Evolutionary conservation across 78 protist genomes (phyloP).

Genomic region (Emiliania huxleyi): DNA sequence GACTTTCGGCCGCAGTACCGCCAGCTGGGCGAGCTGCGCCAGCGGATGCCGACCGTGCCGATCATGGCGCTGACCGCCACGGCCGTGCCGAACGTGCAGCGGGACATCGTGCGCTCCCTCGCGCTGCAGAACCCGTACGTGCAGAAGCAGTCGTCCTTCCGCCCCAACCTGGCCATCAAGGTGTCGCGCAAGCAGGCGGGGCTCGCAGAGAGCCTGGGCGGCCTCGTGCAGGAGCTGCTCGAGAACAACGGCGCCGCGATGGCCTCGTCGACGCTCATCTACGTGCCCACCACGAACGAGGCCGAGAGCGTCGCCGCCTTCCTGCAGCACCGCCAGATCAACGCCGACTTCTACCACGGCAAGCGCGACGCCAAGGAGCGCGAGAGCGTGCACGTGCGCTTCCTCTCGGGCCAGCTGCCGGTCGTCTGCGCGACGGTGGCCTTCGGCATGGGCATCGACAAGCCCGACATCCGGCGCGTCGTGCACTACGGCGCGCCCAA

Average conservation of each 20-base stretch:
- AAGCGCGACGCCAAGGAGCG: neutral
- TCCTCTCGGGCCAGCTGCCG: neutral
- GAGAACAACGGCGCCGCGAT: neutral
- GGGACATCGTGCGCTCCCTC: neutral
- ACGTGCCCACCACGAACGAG: neutral
- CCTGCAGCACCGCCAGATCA: neutral
- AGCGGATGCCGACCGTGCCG: conserved; percentile 9
- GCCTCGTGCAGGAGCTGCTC: neutral
- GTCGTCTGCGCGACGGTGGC: conserved; percentile 56
- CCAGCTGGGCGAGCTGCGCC: neutral
- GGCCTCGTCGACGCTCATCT: neutral
- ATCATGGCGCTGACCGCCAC: conserved; percentile 66
- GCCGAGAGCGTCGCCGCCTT: neutral
- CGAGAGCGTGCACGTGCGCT: neutral
- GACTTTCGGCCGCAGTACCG: conserved; percentile 47
- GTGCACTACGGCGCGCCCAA: conserved; percentile 24
- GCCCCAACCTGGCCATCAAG: conserved; percentile 5
- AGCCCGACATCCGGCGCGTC: conserved; percentile 44
- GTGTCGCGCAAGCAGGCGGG: neutral
- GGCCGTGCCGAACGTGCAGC: conserved; percentile 34
- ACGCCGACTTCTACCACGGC: neutral
- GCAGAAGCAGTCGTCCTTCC: conserved; percentile 5
- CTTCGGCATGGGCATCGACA: conserved; percentile 72
- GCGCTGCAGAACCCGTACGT: neutral
- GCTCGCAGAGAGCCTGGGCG: neutral